Evolutionary conservation across 257 asterid species (phyloP).

Genomic region (Jasminum sambac): DNA sequence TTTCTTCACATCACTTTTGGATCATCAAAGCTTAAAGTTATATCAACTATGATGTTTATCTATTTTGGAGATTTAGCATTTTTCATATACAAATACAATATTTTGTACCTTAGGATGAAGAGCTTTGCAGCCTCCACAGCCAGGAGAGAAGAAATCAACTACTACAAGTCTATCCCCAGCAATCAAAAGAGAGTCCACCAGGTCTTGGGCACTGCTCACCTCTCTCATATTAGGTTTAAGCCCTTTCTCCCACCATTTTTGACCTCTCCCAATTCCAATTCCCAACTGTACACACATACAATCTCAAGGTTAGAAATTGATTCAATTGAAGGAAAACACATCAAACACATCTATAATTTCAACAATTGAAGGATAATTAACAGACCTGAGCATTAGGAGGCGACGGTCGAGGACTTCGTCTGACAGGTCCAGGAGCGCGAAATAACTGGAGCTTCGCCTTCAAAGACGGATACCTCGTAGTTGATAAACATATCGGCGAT

Average conservation of each 20-base stretch:
- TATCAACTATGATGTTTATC: no score
- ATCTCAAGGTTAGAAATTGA: background rate
- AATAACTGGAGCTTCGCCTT: background rate
- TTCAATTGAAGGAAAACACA: background rate
- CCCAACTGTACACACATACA: conserved; percentile 24
- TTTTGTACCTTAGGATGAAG: conserved; percentile 50
- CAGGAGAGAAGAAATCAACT: conserved; percentile 52
- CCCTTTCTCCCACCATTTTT: conserved; percentile 55
- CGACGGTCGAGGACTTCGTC: background rate
- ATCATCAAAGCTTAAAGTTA: no score
- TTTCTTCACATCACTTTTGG: no score
- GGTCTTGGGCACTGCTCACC: conserved; percentile 39
- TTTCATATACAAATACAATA: no score
- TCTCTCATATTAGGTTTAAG: conserved; percentile 46
- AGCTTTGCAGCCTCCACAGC: conserved; percentile 53
- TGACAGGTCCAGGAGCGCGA: background rate
- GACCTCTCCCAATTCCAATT: conserved; percentile 34
- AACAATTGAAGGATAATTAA: background rate
- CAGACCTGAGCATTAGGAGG: background rate
- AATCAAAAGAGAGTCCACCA: conserved; percentile 37
- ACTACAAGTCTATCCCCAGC: conserved; percentile 42
- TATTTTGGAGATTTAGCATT: no score
- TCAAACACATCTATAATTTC: background rate
- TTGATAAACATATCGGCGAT: conserved; percentile 1
- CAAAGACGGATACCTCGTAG: conserved; percentile 8